A percentile compares a stretch with the other conserved stretches of the same genome.
These are phyloP conservation scores for California macrophylla DNA, from an alignment of 441 rosid genomes.

Conservation along the genomic window DNA sequence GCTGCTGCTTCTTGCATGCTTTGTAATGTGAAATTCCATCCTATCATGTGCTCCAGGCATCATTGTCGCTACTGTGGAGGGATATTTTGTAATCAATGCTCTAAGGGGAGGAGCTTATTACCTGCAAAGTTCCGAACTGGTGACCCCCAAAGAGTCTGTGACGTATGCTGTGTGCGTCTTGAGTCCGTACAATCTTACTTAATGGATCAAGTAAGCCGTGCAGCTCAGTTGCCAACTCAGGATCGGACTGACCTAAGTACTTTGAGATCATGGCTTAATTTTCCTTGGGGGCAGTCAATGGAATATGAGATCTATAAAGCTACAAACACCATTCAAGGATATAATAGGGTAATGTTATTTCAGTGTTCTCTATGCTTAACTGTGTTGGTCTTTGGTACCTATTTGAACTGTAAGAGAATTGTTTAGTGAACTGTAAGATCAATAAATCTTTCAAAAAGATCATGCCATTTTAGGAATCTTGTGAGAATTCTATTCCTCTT, in stretches of 20 bases:
- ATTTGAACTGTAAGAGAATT: neutral
- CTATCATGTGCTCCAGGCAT: conserved; percentile 88
- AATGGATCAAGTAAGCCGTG: conserved; percentile 90
- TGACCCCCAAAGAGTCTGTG: conserved; percentile 92
- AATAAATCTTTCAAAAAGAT: neutral
- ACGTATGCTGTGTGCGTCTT: conserved; percentile 81
- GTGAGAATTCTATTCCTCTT: neutral
- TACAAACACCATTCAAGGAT: conserved; percentile 59
- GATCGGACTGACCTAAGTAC: conserved; percentile 95
- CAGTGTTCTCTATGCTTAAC: neutral
- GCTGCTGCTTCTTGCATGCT: conserved; percentile 85
- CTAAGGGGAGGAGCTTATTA: conserved; percentile 84
- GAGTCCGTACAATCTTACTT: conserved; percentile 84
- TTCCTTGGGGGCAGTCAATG: conserved; percentile 94
- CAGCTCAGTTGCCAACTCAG: conserved; percentile 77
- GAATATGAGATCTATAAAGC: conserved; percentile 89
- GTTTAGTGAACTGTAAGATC: neutral
- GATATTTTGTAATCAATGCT: conserved; percentile 69
- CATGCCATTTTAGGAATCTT: neutral
- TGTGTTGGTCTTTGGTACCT: neutral
- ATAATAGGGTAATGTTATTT: conserved; percentile 45
- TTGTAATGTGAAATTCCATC: conserved; percentile 78
- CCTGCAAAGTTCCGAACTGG: conserved; percentile 56
- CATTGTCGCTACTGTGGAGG: conserved; percentile 96
- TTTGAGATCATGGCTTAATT: conserved; percentile 92